Evolutionary conservation across 2,329 filamentous ascomycete species (phyloP).

Genomic region (Lomentospora prolificans): DNA sequence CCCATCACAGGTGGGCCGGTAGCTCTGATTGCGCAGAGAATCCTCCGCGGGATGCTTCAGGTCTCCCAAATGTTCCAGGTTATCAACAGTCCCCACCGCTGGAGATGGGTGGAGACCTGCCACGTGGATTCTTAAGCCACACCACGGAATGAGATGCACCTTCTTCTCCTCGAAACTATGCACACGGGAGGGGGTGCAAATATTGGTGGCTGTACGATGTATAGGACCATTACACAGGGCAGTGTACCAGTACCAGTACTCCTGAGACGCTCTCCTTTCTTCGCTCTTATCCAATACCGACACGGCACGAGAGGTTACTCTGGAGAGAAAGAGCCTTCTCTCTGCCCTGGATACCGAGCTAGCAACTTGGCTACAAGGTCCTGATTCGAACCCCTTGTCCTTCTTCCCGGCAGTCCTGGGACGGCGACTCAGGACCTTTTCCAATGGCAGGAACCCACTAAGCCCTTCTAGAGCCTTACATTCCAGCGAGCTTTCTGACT

Average conservation of each 20-base stretch:
- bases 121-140: slow-evolving; percentile 4
- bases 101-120: slow-evolving; percentile 1
- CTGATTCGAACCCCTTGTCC: not conserved
- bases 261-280: not conserved
- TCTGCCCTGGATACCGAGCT: not conserved
- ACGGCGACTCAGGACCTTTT: not conserved
- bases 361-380: not conserved
- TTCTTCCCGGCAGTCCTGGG: not conserved
- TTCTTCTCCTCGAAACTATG: not conserved
- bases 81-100: not conserved
- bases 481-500: too few relatives aligned
- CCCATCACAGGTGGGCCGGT: too few relatives aligned
- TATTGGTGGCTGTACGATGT: too few relatives aligned
- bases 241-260: not conserved
- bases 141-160: slow-evolving; percentile 1
- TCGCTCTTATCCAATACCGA: too few relatives aligned
- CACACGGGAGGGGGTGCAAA: not conserved
- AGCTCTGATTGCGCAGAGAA: too few relatives aligned
- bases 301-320: too few relatives aligned
- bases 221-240: too few relatives aligned
- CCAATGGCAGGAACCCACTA: too few relatives aligned
- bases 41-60: not conserved
- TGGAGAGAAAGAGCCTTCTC: too few relatives aligned
- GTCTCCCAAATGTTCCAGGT: not conserved
- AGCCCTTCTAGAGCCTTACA: too few relatives aligned